phyloP scores from a whole-genome alignment of 768 basidiomycete species.

The Suillus plorans region DNA sequence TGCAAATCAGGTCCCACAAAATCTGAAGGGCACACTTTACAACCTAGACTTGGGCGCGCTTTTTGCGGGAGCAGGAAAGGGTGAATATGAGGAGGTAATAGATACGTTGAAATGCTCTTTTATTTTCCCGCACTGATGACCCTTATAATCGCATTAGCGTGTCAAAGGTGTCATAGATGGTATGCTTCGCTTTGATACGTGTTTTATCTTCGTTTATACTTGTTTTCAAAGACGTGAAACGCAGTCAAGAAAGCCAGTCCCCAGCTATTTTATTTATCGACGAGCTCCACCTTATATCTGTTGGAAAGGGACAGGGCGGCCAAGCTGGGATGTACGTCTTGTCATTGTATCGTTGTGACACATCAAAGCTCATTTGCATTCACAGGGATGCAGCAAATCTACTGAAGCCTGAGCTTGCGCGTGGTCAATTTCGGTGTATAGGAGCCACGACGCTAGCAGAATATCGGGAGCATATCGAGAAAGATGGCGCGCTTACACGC shows the following conservation, averaged over 20 bases:
- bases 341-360: background rate
- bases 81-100: conserved; percentile 12
- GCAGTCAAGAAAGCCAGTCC: conserved; percentile 11
- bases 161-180: conserved; percentile 13
- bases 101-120: background rate
- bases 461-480: conserved; percentile 12
- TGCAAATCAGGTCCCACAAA: conserved; percentile 10
- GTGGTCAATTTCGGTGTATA: conserved; percentile 11
- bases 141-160: conserved; percentile 3
- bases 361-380: background rate
- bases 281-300: conserved; percentile 12
- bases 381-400: conserved; percentile 12
- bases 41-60: conserved; percentile 10
- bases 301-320: conserved; percentile 9
- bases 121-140: background rate
- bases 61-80: conserved; percentile 12
- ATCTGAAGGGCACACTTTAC: conserved; percentile 9
- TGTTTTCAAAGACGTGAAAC: conserved; percentile 28
- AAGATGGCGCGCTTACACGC: conserved; percentile 12
- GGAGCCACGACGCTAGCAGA: conserved; percentile 11
- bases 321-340: conserved; percentile 11
- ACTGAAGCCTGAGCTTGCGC: conserved; percentile 12
- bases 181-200: background rate
- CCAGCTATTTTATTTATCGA: conserved; percentile 14
- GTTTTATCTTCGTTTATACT: conserved; percentile 22